phyloP scores from a whole-genome alignment of 768 basidiomycete species.

The Lentinula sp. region DNA sequence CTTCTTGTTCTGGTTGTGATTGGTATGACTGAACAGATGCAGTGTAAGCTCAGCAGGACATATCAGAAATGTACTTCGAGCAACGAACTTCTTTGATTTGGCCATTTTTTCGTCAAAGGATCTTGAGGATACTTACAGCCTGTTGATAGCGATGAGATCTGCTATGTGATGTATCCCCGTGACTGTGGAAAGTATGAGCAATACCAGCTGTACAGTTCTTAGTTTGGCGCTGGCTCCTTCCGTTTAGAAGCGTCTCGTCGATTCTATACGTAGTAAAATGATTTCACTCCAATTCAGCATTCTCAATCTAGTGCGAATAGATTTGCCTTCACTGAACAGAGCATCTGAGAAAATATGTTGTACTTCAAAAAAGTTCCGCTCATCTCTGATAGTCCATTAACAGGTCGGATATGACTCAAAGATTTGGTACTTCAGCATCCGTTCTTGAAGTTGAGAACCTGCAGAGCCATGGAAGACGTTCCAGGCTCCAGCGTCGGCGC shows the following conservation, averaged over 20 bases:
- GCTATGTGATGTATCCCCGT: no score
- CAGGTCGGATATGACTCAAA: no score
- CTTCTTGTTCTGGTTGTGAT: conserved; percentile 96
- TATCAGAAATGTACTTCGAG: neutral
- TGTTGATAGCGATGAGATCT: neutral
- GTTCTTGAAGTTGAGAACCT: no score
- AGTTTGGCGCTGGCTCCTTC: neutral
- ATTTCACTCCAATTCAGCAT: no score
- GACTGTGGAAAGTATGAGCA: neutral
- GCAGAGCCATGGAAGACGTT: neutral
- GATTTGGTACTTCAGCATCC: no score
- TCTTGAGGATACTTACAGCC: conserved; percentile 12
- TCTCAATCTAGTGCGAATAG: no score
- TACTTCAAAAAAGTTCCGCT: no score
- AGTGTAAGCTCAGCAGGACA: conserved; percentile 1
- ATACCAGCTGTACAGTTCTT: neutral
- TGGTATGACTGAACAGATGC: conserved; percentile 59
- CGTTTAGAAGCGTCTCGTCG: no score
- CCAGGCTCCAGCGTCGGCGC: neutral
- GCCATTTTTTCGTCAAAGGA: conserved; percentile 58
- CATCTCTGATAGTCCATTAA: no score
- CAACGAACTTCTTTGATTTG: conserved; percentile 93
- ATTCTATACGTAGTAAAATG: no score
- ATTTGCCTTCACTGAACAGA: no score
- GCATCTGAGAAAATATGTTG: no score